These are phyloP conservation scores for Borovskyia barvae DNA, from an alignment of 208 protist species.

Conservation along the genomic window DNA sequence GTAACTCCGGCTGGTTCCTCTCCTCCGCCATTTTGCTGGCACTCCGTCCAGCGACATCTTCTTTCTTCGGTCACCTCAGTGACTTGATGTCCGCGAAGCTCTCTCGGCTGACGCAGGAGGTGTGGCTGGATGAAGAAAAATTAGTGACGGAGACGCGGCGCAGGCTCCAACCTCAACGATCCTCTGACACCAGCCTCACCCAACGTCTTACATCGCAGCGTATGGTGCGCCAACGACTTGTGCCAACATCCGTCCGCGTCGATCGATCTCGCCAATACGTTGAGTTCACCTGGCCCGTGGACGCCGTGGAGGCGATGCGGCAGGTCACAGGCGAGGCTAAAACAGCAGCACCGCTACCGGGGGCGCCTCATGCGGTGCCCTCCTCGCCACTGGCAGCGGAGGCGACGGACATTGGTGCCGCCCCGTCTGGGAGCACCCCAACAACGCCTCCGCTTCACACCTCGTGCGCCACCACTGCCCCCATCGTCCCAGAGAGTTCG, in stretches of 20 bases:
- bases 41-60: too few relatives aligned
- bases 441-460: too few relatives aligned
- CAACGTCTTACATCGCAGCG: slow-evolving; percentile 66
- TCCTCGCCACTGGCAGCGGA: background rate
- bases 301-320: slow-evolving; percentile 20
- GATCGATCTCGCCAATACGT: slow-evolving; percentile 61
- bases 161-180: slow-evolving; percentile 28
- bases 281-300: slow-evolving; percentile 64
- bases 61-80: slow-evolving; percentile 9
- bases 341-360: background rate
- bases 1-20: too few relatives aligned
- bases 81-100: slow-evolving; percentile 29
- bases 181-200: slow-evolving; percentile 41
- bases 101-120: slow-evolving; percentile 6
- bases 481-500: background rate
- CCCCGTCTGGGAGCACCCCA: too few relatives aligned
- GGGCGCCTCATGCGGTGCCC: background rate
- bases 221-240: slow-evolving; percentile 35
- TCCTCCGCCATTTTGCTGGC: too few relatives aligned
- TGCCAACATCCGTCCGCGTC: slow-evolving; percentile 57
- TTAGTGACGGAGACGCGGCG: slow-evolving; percentile 74
- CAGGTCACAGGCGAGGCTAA: slow-evolving; percentile 1
- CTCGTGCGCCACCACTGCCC: background rate
- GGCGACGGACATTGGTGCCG: background rate
- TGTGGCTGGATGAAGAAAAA: slow-evolving; percentile 36